These are phyloP conservation scores for Solanum etuberosum DNA, from an alignment of 257 asterid genomes.

Conservation along the genomic window DNA sequence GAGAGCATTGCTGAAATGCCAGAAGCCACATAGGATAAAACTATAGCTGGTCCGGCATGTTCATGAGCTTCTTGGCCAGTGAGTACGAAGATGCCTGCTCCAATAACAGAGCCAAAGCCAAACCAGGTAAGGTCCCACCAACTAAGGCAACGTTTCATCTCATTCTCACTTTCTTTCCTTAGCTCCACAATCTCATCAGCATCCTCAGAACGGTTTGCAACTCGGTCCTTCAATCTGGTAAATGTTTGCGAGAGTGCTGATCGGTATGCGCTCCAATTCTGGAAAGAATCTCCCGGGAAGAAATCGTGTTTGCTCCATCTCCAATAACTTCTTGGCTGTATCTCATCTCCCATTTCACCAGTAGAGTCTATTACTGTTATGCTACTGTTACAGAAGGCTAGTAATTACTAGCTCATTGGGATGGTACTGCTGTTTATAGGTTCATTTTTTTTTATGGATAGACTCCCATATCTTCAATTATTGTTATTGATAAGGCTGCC, in stretches of 20 bases:
- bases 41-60: conserved; percentile 56
- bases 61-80: conserved; percentile 52
- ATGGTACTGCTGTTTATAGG: background rate
- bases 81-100: conserved; percentile 57
- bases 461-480: background rate
- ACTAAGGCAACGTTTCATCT: conserved; percentile 53
- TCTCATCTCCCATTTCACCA: conserved; percentile 12
- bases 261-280: conserved; percentile 29
- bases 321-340: conserved; percentile 43
- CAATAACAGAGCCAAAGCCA: conserved; percentile 58
- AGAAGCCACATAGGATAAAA: conserved; percentile 43
- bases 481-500: background rate
- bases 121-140: conserved; percentile 74
- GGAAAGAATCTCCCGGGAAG: conserved; percentile 41
- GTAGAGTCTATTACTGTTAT: background rate
- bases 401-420: background rate
- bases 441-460: background rate
- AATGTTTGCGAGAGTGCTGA: conserved; percentile 32
- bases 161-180: conserved; percentile 49
- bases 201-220: conserved; percentile 33
- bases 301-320: conserved; percentile 58
- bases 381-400: background rate
- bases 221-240: conserved; percentile 40
- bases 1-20: conserved; percentile 62
- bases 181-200: conserved; percentile 30